A percentile compares a stretch with the other conserved stretches of the same genome.
Evolutionary conservation across 1,284 basidiomycete species (phyloP).

Genomic region (Tilletia walkeri): DNA sequence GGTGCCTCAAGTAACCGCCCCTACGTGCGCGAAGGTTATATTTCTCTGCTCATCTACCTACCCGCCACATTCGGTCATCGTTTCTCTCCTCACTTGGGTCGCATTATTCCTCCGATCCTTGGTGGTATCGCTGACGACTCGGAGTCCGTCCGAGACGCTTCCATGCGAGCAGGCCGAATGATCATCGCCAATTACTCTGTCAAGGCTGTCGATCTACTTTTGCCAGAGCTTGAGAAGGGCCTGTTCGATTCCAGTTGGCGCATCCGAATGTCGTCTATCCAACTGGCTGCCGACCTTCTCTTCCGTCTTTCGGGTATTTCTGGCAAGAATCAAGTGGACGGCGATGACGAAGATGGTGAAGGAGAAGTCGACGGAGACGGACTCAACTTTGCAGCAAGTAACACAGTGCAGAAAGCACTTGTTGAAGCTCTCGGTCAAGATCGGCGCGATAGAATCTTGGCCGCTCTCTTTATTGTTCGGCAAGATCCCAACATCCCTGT

Average conservation of each 20-base stretch:
- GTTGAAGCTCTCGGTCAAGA: slow-evolving; percentile 84
- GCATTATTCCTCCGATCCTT: slow-evolving; percentile 90
- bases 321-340: slow-evolving; percentile 70
- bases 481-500: slow-evolving; percentile 90
- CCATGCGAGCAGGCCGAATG: slow-evolving; percentile 99
- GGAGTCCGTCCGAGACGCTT: slow-evolving; percentile 85
- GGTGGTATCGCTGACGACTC: slow-evolving; percentile 88
- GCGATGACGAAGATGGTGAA: slow-evolving; percentile 63
- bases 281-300: slow-evolving; percentile 88
- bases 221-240: slow-evolving; percentile 90
- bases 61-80: slow-evolving; percentile 93
- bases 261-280: slow-evolving; percentile 85
- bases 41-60: slow-evolving; percentile 92
- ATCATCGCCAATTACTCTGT: slow-evolving; percentile 91
- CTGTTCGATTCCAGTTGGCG: slow-evolving; percentile 95
- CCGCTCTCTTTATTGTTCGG: slow-evolving; percentile 85
- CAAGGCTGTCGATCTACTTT: slow-evolving; percentile 86
- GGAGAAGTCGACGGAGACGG: slow-evolving; percentile 59
- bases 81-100: slow-evolving; percentile 91
- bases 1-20: slow-evolving; percentile 85
- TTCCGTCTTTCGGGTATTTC: slow-evolving; percentile 99
- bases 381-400: slow-evolving; percentile 66
- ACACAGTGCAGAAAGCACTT: slow-evolving; percentile 68
- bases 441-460: slow-evolving; percentile 83
- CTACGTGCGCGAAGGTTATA: slow-evolving; percentile 96